Evolutionary conservation across 306 rosid genomes (phyloP), one percentile per base, ranked within the genome.

Genomic region (Amphicarpaea edgeworthii): DNA sequence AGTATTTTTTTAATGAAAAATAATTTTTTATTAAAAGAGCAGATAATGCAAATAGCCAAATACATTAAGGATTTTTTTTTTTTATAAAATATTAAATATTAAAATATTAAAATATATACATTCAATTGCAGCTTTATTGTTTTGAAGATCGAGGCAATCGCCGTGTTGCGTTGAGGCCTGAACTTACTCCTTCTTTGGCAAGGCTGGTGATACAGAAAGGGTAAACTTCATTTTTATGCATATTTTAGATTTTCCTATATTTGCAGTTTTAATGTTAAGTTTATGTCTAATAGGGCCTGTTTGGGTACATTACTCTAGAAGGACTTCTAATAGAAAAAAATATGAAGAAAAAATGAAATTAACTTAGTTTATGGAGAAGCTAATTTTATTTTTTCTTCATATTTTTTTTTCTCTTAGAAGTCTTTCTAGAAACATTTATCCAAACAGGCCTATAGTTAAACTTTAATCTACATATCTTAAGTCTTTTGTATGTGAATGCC

Each of bases 81-180:
- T 46, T 64, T 16, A 47, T 53, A 42, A 45, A 65, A 38, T 38
- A 63, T 32, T 37, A 37, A 65, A 38, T 38, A 63, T 32, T n/a
- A 42, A 37, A 65, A 38, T 38, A 63, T 32, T n/a, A 23, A 68
- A 76, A 26, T 54, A 38, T 47, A 2, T 75, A 19, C 63, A 64
- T 62, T 72, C 77, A 67, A 32, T 70, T 85, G 86, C 88, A 95
- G 98, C 97, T 95, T 30, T 92, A 95, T 80, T 95, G 97, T 83
- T 95, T 95, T 71, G 97, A 95, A 86, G 98, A 95, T 83, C 91
- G 96, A 4, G 98, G 97, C 10, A 95, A 95, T 62, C 97, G 97
- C 30, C 97, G 97, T 7, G 98, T 95, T 78, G 97, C 97, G 1
- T 77, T 92, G 84, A 90, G 98, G 86, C 98, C 97, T 6, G 97